Percentiles rank a stretch among this genome's conserved stretches.
These are phyloP conservation scores for Pseudogymnoascus sp. DNA, from an alignment of 2,329 filamentous ascomycete species.

Conservation along the genomic window DNA sequence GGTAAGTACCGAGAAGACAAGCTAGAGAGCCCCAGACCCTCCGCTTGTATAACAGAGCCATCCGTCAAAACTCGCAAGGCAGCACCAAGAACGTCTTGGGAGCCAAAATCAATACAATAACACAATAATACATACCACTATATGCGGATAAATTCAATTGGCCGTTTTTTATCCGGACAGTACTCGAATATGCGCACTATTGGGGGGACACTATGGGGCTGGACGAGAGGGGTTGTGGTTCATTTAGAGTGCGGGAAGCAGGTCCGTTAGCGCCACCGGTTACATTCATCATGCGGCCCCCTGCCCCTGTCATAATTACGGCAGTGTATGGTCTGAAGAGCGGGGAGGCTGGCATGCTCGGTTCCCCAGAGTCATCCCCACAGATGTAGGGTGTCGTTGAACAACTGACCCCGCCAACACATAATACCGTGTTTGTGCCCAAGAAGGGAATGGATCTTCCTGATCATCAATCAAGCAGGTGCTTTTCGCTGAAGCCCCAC, in stretches of 20 bases:
- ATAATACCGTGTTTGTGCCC: neutral
- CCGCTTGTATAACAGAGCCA: neutral
- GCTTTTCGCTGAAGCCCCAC: neutral
- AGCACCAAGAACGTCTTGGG: neutral
- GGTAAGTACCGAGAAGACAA: neutral
- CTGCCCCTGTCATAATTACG: neutral
- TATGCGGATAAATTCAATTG: neutral
- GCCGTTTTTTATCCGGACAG: neutral
- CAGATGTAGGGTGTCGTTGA: neutral
- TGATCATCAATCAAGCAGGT: neutral
- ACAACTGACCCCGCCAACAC: neutral
- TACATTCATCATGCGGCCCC: neutral
- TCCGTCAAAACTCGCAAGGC: neutral
- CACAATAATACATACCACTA: neutral
- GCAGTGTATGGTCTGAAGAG: neutral
- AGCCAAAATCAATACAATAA: neutral
- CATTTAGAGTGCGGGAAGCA: constrained; percentile 7
- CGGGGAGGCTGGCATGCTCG: neutral
- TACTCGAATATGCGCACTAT: neutral
- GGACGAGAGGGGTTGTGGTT: neutral
- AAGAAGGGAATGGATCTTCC: neutral
- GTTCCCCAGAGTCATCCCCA: neutral
- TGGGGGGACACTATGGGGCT: neutral
- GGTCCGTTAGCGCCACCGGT: constrained; percentile 6
- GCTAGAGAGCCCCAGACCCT: neutral